These are phyloP conservation scores for Lojkania enalia DNA, from an alignment of 2,329 filamentous ascomycete species.

Conservation along the genomic window DNA sequence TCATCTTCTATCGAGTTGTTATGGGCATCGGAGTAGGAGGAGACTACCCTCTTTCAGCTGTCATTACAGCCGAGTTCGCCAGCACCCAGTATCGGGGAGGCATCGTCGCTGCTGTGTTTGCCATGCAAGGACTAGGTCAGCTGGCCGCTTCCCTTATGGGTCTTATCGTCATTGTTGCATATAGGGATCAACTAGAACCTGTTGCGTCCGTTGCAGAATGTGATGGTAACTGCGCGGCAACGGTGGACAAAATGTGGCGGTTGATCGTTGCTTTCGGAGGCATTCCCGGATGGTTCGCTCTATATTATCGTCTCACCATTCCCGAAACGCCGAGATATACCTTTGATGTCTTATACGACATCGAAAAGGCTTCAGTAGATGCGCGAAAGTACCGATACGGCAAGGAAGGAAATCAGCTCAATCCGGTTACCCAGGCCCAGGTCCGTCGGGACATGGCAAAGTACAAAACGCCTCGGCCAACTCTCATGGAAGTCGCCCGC, in stretches of 20 bases:
- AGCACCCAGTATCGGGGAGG: conserved; percentile 32
- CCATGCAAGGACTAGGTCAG: conserved; percentile 42
- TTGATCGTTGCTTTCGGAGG: conserved; percentile 39
- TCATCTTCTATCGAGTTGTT: conserved; percentile 28
- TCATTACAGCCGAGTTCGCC: conserved; percentile 36
- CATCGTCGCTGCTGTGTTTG: conserved; percentile 39
- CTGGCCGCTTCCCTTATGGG: conserved; percentile 24
- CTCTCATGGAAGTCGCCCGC: conserved; percentile 62
- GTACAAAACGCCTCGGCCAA: conserved; percentile 36
- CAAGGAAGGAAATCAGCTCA: conserved; percentile 59
- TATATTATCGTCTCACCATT: conserved; percentile 37
- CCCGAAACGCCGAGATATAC: conserved; percentile 39
- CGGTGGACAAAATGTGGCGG: conserved; percentile 38
- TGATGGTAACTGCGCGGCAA: conserved; percentile 9
- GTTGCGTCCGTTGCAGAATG: conserved; percentile 12
- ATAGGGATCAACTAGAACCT: conserved; percentile 10
- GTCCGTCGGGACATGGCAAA: conserved; percentile 49
- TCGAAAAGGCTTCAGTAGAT: conserved; percentile 63
- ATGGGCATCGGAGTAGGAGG: conserved; percentile 26
- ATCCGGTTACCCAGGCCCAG: conserved; percentile 66
- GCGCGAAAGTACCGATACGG: conserved; percentile 73
- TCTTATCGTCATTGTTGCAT: conserved; percentile 18
- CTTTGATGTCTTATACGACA: conserved; percentile 35
- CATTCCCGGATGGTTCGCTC: conserved; percentile 34
- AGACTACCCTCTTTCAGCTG: conserved; percentile 18